These are phyloP conservation scores for Diplodia scrobiculata DNA, from an alignment of 2,329 filamentous ascomycete species.

Conservation along the genomic window DNA sequence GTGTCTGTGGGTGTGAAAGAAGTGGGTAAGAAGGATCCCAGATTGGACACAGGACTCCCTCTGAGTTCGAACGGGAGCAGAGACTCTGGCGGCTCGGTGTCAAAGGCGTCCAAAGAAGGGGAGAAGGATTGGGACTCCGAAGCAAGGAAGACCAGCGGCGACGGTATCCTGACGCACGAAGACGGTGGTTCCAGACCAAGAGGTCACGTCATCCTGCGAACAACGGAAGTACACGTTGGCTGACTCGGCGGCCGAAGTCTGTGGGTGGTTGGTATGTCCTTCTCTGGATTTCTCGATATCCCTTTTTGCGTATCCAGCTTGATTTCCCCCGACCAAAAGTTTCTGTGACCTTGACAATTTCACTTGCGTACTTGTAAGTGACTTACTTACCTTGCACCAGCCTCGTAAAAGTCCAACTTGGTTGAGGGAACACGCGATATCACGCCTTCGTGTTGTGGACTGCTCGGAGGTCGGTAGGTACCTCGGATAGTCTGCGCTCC, in stretches of 20 bases:
- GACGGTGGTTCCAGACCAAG: background rate
- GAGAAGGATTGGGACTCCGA: constrained; percentile 24
- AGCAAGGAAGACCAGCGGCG: constrained; percentile 19
- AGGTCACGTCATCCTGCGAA: constrained; percentile 15
- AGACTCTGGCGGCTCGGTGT: background rate
- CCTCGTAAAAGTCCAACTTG: background rate
- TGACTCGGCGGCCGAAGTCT: background rate
- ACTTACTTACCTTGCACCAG: background rate
- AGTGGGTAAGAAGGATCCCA: background rate
- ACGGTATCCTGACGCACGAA: constrained; percentile 11
- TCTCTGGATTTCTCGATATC: background rate
- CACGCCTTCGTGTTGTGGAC: background rate
- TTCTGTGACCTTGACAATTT: background rate
- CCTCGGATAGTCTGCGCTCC: background rate
- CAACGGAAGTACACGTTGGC: constrained; percentile 24
- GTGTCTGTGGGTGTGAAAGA: constrained; percentile 6
- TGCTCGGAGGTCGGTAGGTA: background rate
- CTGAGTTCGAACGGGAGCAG: constrained; percentile 1
- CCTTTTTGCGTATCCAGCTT: background rate
- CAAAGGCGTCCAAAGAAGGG: constrained; percentile 5
- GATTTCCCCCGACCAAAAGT: background rate
- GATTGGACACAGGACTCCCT: background rate
- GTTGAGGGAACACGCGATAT: background rate
- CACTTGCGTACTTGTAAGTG: background rate
- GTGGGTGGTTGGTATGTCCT: background rate